Percentiles rank a stretch among this genome's conserved stretches.
phyloP scores from a whole-genome alignment of 2,329 filamentous ascomycete genomes.

The Aspergillus sp. region DNA sequence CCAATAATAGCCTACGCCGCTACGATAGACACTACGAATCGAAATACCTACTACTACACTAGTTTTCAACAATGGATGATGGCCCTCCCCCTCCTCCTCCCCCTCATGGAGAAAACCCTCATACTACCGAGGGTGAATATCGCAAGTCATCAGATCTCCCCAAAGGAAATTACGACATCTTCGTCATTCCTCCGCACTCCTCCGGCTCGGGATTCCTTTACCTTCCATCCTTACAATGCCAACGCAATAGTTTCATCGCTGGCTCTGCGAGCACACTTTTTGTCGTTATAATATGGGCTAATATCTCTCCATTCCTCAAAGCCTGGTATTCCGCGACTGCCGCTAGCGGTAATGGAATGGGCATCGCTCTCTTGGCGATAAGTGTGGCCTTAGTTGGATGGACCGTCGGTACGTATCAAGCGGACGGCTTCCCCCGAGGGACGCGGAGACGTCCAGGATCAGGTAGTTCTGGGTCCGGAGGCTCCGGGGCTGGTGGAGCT shows the following conservation, averaged over 20 bases:
- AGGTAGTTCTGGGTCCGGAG: conserved; percentile 18
- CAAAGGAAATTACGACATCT: conserved; percentile 91
- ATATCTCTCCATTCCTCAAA: conserved; percentile 67
- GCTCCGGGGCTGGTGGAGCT: conserved; percentile 11
- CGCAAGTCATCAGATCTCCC: conserved; percentile 59
- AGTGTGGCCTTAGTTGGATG: conserved; percentile 74
- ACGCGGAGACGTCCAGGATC: conserved; percentile 23
- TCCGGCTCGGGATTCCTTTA: conserved; percentile 87
- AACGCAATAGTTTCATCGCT: conserved; percentile 85
- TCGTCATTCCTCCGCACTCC: conserved; percentile 90
- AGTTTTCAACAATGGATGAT: conserved; percentile 26
- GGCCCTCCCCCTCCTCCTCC: conserved; percentile 69
- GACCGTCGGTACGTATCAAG: conserved; percentile 65
- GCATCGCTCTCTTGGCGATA: conserved; percentile 66
- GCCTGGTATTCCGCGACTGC: conserved; percentile 69
- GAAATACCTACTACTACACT: not conserved
- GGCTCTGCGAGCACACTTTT: conserved; percentile 75
- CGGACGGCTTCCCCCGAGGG: conserved; percentile 27
- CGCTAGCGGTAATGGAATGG: conserved; percentile 67
- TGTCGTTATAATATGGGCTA: conserved; percentile 66
- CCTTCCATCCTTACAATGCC: conserved; percentile 80
- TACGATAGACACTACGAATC: not conserved
- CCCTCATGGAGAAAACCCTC: conserved; percentile 76
- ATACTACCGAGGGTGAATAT: conserved; percentile 53
- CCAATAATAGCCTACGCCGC: no score